Conservation (phyloP, 1,284 basidiomycete species). For the Irpex sp. region DNA sequence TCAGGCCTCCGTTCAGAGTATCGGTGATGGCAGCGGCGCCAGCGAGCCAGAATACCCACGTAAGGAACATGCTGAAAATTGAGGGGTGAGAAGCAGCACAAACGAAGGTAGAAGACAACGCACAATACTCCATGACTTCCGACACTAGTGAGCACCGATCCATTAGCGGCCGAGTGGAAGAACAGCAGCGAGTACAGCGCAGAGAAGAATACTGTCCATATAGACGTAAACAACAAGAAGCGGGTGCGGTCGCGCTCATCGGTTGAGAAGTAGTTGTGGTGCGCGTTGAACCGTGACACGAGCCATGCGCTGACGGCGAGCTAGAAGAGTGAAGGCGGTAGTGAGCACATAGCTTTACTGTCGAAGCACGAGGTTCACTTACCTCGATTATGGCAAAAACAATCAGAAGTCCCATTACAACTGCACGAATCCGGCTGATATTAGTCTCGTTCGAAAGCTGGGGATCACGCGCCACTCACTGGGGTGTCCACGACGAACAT, state of each 20-base stretch:
- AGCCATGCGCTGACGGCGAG: slow-evolving; percentile 70
- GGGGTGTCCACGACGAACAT: slow-evolving; percentile 48
- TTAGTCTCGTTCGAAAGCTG: slow-evolving; percentile 4
- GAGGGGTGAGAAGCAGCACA: not conserved
- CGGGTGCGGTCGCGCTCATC: slow-evolving; percentile 57
- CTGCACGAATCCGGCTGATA: slow-evolving; percentile 23
- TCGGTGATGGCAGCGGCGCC: slow-evolving; percentile 59
- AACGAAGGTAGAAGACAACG: too few relatives aligned
- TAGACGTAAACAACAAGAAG: slow-evolving; percentile 63
- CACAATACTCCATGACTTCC: slow-evolving; percentile 63
- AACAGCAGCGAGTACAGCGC: slow-evolving; percentile 53
- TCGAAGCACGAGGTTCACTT: slow-evolving; percentile 8
- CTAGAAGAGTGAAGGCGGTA: slow-evolving; percentile 28
- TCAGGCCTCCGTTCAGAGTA: slow-evolving; percentile 59
- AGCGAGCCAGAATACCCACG: slow-evolving; percentile 44
- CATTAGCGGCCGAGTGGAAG: slow-evolving; percentile 38
- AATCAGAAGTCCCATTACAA: slow-evolving; percentile 50
- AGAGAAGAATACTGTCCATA: slow-evolving; percentile 65
- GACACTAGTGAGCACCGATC: slow-evolving; percentile 53
- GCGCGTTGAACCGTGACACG: slow-evolving; percentile 48
- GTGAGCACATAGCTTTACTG: not conserved
- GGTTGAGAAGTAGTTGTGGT: slow-evolving; percentile 47
- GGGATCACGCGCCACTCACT: slow-evolving; percentile 32
- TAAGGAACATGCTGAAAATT: slow-evolving; percentile 47
- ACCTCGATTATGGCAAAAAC: slow-evolving; percentile 60